Evolutionary conservation across 106 monocot species (phyloP), one percentile per base, ranked within the genome.

Genomic region (Hemerocallis citrina): DNA sequence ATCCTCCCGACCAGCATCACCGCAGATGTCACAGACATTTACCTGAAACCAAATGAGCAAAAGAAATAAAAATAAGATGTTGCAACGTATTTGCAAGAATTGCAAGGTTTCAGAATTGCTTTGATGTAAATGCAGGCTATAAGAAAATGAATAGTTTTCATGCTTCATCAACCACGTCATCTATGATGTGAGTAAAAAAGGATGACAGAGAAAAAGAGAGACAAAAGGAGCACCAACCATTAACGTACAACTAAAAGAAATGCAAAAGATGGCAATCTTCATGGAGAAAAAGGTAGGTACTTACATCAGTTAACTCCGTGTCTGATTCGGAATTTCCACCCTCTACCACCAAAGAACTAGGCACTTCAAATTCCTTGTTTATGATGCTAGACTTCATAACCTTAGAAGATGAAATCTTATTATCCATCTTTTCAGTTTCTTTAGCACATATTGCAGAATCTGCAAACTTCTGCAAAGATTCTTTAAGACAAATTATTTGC

Each of bases 21-120:
- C 92, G 67, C 92, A 92, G 62, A 92, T 92, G 76, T 92, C 92
- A 78, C 92, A 92, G 51, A 87, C 77, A 59, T 81, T 92, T 14
- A 87, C 87, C 92, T 92, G 51, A 30, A 63, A 39, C 21, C 1
- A 45, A 40, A 54, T 0, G 15, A 29, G 39, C 22, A 47, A 11
- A 34, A 56, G 32, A 50, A 20, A 48, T 55, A 44, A 34, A 19
- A 58, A 48, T 29, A 29, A 21, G 21, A 41, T 38, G n/a, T 30
- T 32, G 28, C 8, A 6, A 54, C 6, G 32, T 32, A 15, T 7
- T 4, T 37, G 59, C 19, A 24, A 6, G 31, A 2, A 54, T 32
- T 3, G 12, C n/a, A n/a, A n/a, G n/a, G n/a, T n/a, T n/a, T n/a
- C n/a, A n/a, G n/a, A n/a, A n/a, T n/a, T n/a, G n/a, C n/a, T n/a